A percentile compares a stretch with the other conserved stretches of the same genome.
Evolutionary conservation across 139 green algal species (phyloP).

Genomic region (Chlamydomonas applanata): DNA sequence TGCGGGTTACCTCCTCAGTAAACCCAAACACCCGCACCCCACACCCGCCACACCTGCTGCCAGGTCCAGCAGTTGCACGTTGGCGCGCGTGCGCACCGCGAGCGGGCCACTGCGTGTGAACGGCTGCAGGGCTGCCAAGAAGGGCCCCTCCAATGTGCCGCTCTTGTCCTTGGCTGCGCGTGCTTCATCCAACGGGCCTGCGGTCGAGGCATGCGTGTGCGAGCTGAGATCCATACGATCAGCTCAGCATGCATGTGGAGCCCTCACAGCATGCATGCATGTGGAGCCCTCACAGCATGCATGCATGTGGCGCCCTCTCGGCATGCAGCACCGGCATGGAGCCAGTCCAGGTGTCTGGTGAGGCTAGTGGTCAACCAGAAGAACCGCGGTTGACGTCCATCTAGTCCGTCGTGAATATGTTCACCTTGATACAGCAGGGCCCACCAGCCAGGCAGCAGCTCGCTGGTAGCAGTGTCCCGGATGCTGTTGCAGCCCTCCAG

Average conservation of each 20-base stretch:
- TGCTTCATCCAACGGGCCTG: conserved; percentile 20
- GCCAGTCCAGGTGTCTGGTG: too few relatives aligned
- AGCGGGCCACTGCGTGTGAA: neutral
- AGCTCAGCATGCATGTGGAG: too few relatives aligned
- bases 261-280: too few relatives aligned
- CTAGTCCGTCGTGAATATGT: too few relatives aligned
- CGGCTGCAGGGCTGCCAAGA: conserved; percentile 30
- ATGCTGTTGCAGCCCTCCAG: conserved; percentile 18
- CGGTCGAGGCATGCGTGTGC: neutral
- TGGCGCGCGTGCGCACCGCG: conserved; percentile 21
- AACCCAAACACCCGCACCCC: too few relatives aligned
- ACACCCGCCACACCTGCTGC: neutral
- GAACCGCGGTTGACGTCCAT: too few relatives aligned
- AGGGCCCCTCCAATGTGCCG: conserved; percentile 26
- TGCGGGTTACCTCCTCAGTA: too few relatives aligned
- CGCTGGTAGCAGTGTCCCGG: neutral
- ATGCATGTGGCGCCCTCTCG: too few relatives aligned
- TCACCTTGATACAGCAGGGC: conserved; percentile 35
- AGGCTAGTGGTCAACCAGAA: too few relatives aligned
- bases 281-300: too few relatives aligned
- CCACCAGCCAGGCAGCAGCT: conserved; percentile 21
- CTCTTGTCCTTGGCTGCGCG: conserved; percentile 11
- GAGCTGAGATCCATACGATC: neutral
- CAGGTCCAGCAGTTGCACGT: conserved; percentile 26
- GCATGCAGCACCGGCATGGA: too few relatives aligned